A percentile compares a stretch with the other conserved stretches of the same genome.
Evolutionary conservation across 1,284 basidiomycete genomes (phyloP).

Genomic region (Trichosporon coremiiforme): DNA sequence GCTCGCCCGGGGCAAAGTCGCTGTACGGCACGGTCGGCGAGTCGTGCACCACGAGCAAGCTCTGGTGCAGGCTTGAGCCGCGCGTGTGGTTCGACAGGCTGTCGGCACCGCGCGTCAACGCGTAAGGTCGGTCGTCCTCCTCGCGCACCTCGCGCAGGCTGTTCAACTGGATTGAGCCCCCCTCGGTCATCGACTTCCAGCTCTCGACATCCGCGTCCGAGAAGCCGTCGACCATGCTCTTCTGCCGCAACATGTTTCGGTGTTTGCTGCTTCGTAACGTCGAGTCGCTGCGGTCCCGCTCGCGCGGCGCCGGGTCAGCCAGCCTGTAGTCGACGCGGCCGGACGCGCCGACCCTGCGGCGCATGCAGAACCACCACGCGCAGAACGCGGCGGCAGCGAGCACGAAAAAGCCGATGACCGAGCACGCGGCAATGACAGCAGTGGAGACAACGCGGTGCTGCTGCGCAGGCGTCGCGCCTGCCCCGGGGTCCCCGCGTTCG

Average conservation of each 20-base stretch:
- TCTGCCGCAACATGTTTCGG: conserved; percentile 47
- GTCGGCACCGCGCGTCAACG: neutral
- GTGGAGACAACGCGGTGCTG: conserved; percentile 39
- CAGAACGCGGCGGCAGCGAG: conserved; percentile 49
- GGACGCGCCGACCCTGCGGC: conserved; percentile 46
- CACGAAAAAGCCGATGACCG: conserved; percentile 51
- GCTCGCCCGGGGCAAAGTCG: conserved; percentile 12
- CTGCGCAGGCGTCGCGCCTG: neutral
- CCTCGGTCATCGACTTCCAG: conserved; percentile 44
- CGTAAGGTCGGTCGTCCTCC: conserved; percentile 29
- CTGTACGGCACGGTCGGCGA: neutral
- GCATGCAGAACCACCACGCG: conserved; percentile 55
- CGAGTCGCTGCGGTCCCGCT: conserved; percentile 34
- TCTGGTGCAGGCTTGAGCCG: conserved; percentile 26
- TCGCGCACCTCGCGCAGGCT: conserved; percentile 41
- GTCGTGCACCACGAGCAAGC: conserved; percentile 12
- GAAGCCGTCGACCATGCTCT: conserved; percentile 54
- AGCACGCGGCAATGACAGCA: conserved; percentile 46
- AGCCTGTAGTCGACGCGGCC: conserved; percentile 44
- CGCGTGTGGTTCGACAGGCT: conserved; percentile 26
- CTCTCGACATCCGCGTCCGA: conserved; percentile 51
- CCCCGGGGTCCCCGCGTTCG: neutral
- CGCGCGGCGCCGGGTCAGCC: conserved; percentile 6
- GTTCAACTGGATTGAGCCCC: conserved; percentile 38
- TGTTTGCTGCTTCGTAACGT: conserved; percentile 48